Evolutionary conservation across 192 early-diverging fungal genomes (phyloP).

Genomic region (Rhizophlyctis rosea): DNA sequence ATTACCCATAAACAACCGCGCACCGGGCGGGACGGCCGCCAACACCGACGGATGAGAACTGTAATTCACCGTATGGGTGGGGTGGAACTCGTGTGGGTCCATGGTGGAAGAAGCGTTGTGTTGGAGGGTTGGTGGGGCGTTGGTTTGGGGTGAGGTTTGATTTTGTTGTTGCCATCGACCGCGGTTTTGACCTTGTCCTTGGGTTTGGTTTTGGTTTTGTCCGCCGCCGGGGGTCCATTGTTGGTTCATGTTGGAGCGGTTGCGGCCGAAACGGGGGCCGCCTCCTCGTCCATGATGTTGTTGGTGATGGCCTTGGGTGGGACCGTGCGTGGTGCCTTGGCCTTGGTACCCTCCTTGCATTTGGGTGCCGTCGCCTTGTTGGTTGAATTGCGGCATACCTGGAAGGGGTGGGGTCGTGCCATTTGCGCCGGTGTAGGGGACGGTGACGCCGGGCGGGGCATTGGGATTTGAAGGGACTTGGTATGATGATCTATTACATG

Average conservation of each 20-base stretch:
- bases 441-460: background rate
- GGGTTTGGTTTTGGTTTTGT: background rate
- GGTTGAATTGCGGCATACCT: too few species aligned
- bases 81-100: conserved; percentile 32
- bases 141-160: background rate
- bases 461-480: background rate
- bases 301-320: too few species aligned
- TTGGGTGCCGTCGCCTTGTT: too few species aligned
- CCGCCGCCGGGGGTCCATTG: background rate
- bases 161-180: background rate
- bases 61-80: conserved; percentile 35
- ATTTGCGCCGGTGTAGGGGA: background rate
- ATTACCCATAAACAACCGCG: conserved; percentile 54
- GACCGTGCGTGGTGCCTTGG: too few species aligned
- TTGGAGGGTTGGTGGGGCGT: background rate
- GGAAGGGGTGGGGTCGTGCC: background rate
- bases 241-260: background rate
- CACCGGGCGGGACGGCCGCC: conserved; percentile 29
- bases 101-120: background rate
- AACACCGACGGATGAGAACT: conserved; percentile 23
- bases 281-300: too few species aligned
- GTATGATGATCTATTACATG: background rate
- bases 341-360: too few species aligned
- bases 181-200: background rate
- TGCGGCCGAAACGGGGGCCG: too few species aligned